phyloP scores from a whole-genome alignment of 257 asterid genomes.

The Sherardia arvensis region DNA sequence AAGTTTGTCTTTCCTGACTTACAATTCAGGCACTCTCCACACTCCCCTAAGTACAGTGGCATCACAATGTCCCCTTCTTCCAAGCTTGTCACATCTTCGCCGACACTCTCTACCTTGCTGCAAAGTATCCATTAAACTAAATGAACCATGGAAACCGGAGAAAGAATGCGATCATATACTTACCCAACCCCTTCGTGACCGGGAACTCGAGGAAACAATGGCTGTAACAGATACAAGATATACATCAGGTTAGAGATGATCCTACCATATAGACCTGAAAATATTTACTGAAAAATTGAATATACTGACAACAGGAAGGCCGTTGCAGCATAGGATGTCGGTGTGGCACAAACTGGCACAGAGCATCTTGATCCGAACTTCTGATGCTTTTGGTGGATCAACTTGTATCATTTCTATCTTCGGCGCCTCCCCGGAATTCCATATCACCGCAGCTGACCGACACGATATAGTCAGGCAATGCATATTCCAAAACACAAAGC shows the following conservation, averaged over 20 bases:
- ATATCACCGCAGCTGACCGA: constrained; percentile 39
- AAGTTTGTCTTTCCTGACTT: constrained; percentile 32
- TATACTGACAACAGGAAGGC: constrained; percentile 32
- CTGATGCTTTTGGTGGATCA: constrained; percentile 42
- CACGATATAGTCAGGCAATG: neutral
- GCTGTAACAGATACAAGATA: constrained; percentile 32
- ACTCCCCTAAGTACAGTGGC: constrained; percentile 58
- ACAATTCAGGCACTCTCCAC: constrained; percentile 61
- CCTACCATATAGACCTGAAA: neutral
- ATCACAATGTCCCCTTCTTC: constrained; percentile 58
- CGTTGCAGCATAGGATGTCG: constrained; percentile 41
- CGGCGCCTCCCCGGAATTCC: constrained; percentile 38
- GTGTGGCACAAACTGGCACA: constrained; percentile 59
- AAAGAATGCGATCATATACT: constrained; percentile 5
- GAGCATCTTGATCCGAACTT: constrained; percentile 48
- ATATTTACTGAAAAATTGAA: too few relatives aligned
- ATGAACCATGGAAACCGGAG: neutral
- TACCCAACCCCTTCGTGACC: constrained; percentile 96
- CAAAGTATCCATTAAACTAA: too few relatives aligned
- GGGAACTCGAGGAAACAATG: constrained; percentile 64
- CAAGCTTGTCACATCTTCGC: constrained; percentile 34
- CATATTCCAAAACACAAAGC: neutral
- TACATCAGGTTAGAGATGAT: neutral
- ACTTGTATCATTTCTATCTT: constrained; percentile 42
- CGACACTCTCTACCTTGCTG: constrained; percentile 61